Evolutionary conservation across 352 stramenopile species (phyloP), one percentile per base, ranked within the genome.

Genomic region (Globisporangium sylvaticum): DNA sequence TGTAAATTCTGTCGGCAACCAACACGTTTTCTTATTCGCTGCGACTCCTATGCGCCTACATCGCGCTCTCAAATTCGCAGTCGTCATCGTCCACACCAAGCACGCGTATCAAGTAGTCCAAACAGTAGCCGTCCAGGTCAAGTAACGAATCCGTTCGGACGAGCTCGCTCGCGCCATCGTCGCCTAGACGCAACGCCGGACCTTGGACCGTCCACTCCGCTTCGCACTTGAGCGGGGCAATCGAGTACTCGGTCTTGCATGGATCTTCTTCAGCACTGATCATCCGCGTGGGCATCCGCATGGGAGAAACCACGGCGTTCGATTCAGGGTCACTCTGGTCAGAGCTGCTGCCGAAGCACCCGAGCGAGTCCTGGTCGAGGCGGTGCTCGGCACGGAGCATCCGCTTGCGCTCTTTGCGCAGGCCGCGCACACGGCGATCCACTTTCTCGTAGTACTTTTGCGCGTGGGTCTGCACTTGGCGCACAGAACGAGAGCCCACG

Each of bases 391-490:
- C 66, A n/a, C 82, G 67, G 4, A 73, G 71, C 67, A 73, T 76
- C 12, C 65, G 82, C 68, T 77, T 84, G 61, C 75, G 80, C n/a
- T 87, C 79, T 54, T 88, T 87, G 59, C 77, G 77, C 7, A 90
- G 68, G 0, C 84, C 80, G 5, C 82, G 80, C 54, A 84, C 65
- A n/a, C 79, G 70, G 1, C 84, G 79, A 66, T 78, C 73, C 64
- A 92, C 83, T 72, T 92, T 92, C 59, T 92, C 82, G 66, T 88
- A 81, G 68, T 92, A 92, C 64, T 81, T 81, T 64, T 81, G 72
- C 5, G 72, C 70, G 44, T 81, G 75, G 10, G 80, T 90, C 67
- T 91, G 84, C 66, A 90, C 83, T 65, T 92, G 84, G 3, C 84
- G 75, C 4, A 83, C 69, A 12, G 79, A 88, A 27, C 80, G 63